These are phyloP conservation scores for Ogataea dorogensis DNA, from an alignment of 805 yeast genomes.

Conservation along the genomic window DNA sequence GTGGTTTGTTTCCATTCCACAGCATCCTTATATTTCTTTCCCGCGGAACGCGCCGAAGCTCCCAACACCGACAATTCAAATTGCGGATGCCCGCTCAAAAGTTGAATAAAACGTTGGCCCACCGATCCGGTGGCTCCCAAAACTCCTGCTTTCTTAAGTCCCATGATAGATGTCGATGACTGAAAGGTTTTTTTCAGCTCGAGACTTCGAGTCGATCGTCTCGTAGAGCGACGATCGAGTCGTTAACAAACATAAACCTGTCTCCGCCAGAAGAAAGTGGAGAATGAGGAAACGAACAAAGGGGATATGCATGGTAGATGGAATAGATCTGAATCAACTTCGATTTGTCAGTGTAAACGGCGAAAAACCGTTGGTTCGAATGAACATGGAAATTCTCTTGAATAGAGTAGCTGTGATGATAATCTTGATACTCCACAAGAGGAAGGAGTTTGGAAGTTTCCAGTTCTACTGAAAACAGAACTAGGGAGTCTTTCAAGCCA, in stretches of 20 bases:
- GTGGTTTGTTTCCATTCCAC: constrained; percentile 93
- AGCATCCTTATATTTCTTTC: constrained; percentile 80
- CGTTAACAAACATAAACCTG: constrained; percentile 13
- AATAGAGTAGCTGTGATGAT: constrained; percentile 10
- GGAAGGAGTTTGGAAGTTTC: constrained; percentile 1
- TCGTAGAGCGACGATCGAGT: constrained; percentile 7
- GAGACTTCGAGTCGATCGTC: constrained; percentile 8
- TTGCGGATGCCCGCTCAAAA: constrained; percentile 84
- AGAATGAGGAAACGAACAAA: constrained; percentile 5
- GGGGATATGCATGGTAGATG: constrained; percentile 12
- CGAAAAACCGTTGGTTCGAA: constrained; percentile 10
- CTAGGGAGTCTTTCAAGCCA: constrained; percentile 14
- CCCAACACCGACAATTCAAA: constrained; percentile 84
- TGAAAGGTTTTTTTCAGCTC: constrained; percentile 3
- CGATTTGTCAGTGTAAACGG: constrained; percentile 10
- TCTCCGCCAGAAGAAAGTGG: constrained; percentile 5
- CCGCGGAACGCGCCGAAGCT: constrained; percentile 93
- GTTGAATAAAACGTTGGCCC: constrained; percentile 90
- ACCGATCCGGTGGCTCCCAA: constrained; percentile 98
- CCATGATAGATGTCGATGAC: constrained; percentile 12
- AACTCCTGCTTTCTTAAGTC: constrained; percentile 69
- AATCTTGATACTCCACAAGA: constrained; percentile 12
- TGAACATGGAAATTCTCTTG: constrained; percentile 17
- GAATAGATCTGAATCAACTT: constrained; percentile 15
- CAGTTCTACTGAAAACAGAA: constrained; percentile 8